These are phyloP conservation scores for Aureobasidium leucospermi DNA, from an alignment of 2,329 filamentous ascomycete genomes.

Conservation along the genomic window DNA sequence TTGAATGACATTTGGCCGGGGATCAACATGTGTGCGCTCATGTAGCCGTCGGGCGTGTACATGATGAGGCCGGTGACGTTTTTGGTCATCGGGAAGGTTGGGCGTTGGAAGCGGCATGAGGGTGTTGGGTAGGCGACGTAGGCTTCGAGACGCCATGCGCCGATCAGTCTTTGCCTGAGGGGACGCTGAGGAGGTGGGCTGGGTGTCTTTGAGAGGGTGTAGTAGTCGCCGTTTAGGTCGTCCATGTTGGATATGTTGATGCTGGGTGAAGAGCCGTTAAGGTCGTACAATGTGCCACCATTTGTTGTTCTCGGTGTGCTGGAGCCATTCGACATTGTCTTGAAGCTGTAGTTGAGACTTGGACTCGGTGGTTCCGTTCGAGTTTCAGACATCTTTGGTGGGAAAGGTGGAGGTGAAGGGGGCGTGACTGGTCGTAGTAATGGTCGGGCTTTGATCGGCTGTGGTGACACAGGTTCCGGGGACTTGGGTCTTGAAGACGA, in stretches of 20 bases:
- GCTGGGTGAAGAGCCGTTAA: not conserved
- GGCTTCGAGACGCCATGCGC: conserved; percentile 32
- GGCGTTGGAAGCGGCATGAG: conserved; percentile 25
- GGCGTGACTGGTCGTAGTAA: conserved; percentile 8
- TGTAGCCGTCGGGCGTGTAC: conserved; percentile 28
- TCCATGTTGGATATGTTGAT: conserved; percentile 14
- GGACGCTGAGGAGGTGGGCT: conserved; percentile 24
- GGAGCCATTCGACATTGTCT: not conserved
- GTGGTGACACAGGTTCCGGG: conserved; percentile 13
- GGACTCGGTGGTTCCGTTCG: not conserved
- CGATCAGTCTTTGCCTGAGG: conserved; percentile 28
- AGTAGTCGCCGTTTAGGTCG: conserved; percentile 28
- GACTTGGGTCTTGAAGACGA: conserved; percentile 11
- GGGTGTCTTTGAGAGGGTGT: conserved; percentile 22
- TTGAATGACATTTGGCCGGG: conserved; percentile 29
- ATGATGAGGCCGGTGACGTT: conserved; percentile 26
- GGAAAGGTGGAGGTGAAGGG: conserved; percentile 2
- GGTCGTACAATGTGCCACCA: not conserved
- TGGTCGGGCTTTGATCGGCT: conserved; percentile 10
- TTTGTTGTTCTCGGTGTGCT: conserved; percentile 10
- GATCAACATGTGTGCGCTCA: conserved; percentile 27
- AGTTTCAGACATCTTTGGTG: not conserved
- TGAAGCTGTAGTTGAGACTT: not conserved
- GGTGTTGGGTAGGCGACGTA: conserved; percentile 32
- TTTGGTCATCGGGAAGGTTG: conserved; percentile 26